Evolutionary conservation across 306 rosid species (phyloP).

Genomic region (Hylodesmum podocarpum): DNA sequence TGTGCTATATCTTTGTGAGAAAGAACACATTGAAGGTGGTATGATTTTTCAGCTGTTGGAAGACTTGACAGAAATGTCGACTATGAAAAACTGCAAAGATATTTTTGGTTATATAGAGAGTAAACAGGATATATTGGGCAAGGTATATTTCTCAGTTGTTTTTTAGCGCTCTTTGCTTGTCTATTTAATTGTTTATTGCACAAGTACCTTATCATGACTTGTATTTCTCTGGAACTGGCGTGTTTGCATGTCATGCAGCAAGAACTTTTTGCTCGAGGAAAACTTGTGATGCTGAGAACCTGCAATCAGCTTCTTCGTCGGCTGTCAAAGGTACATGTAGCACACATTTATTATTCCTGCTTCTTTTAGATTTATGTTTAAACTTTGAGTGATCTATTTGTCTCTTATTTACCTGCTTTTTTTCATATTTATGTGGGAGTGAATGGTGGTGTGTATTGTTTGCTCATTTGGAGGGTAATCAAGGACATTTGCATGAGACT

Average conservation of each 20-base stretch:
- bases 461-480: background rate
- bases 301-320: slow-evolving; percentile 99
- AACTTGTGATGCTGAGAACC: slow-evolving; percentile 96
- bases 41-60: slow-evolving; percentile 97
- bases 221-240: slow-evolving; percentile 17
- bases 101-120: slow-evolving; percentile 95
- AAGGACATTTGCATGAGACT: background rate
- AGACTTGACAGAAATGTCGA: slow-evolving; percentile 98
- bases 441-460: background rate
- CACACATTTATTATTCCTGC: background rate
- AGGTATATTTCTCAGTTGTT: slow-evolving; percentile 52
- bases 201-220: background rate
- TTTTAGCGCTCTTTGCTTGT: slow-evolving; percentile 1
- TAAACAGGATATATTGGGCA: slow-evolving; percentile 91
- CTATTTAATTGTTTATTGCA: slow-evolving; percentile 8
- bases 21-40: slow-evolving; percentile 95
- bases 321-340: slow-evolving; percentile 73
- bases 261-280: slow-evolving; percentile 98
- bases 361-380: background rate
- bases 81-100: slow-evolving; percentile 97
- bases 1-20: slow-evolving; percentile 93
- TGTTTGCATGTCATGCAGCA: slow-evolving; percentile 57
- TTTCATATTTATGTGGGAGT: background rate
- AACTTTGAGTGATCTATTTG: background rate
- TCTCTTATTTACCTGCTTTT: background rate